Conservation (phyloP, 192 early-diverging fungal species). For the Podila epigama region DNA sequence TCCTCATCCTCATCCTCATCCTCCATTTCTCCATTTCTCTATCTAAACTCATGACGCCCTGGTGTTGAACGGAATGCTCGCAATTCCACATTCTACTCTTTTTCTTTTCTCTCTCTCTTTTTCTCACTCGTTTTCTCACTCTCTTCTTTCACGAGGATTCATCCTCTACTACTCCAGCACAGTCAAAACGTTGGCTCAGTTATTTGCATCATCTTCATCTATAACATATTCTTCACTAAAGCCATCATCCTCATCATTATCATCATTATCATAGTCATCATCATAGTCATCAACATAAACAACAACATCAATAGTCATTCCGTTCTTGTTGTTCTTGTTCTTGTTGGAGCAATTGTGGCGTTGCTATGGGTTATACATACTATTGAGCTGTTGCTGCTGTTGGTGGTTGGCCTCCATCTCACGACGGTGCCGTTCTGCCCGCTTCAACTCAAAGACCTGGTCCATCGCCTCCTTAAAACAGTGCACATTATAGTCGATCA, state of each 20-base stretch:
- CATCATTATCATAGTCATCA: too few species aligned
- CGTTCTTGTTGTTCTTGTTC: neutral
- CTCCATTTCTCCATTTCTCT: too few species aligned
- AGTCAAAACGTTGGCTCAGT: too few species aligned
- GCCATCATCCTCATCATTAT: too few species aligned
- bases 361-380: conserved; percentile 27
- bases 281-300: neutral
- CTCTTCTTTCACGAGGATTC: too few species aligned
- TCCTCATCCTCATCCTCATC: too few species aligned
- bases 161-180: too few species aligned
- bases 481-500: conserved; percentile 90
- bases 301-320: neutral
- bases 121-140: too few species aligned
- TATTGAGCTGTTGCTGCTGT: conserved; percentile 35
- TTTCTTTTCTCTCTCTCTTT: neutral
- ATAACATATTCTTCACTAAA: too few species aligned
- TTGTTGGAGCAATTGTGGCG: neutral
- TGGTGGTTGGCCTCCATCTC: conserved; percentile 44
- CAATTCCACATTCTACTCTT: neutral
- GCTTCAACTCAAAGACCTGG: conserved; percentile 75
- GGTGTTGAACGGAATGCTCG: neutral
- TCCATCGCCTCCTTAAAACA: conserved; percentile 82
- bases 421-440: conserved; percentile 39
- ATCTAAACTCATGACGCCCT: too few species aligned
- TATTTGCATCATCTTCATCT: too few species aligned